Percentiles rank a stretch among this genome's conserved stretches.
Conservation (phyloP, 495 filamentous ascomycete genomes). For the Aeminium ludgeri region DNA sequence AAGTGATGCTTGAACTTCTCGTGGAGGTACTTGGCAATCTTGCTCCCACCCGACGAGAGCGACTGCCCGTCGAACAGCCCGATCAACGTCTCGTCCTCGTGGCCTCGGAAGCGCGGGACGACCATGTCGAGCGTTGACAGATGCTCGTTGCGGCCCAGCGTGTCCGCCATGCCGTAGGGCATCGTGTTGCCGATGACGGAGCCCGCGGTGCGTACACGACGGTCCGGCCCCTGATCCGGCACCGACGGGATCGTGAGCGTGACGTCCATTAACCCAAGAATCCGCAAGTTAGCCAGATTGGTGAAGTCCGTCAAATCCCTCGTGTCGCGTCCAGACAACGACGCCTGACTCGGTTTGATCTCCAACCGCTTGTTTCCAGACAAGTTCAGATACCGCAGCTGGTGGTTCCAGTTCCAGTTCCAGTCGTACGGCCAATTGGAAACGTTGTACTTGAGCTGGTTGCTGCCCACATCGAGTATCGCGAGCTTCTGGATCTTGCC, state of each 20-base stretch:
- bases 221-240: constrained; percentile 87
- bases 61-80: constrained; percentile 91
- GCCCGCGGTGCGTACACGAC: constrained; percentile 87
- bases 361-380: constrained; percentile 94
- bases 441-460: constrained; percentile 96
- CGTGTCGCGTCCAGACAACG: constrained; percentile 32
- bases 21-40: constrained; percentile 88
- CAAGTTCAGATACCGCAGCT: constrained; percentile 86
- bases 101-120: constrained; percentile 80
- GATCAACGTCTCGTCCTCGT: constrained; percentile 73
- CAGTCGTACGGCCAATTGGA: constrained; percentile 99
- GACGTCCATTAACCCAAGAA: constrained; percentile 94
- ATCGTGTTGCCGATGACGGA: constrained; percentile 63
- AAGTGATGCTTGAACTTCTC: constrained; percentile 84
- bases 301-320: constrained; percentile 84
- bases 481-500: constrained; percentile 82
- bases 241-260: constrained; percentile 83
- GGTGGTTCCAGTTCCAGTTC: constrained; percentile 99
- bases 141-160: constrained; percentile 82
- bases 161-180: constrained; percentile 95
- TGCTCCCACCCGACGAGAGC: constrained; percentile 69
- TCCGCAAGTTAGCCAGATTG: constrained; percentile 64
- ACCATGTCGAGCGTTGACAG: constrained; percentile 96
- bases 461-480: constrained; percentile 87
- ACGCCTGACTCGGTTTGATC: constrained; percentile 62